Conservation (phyloP, 73 alveolate species). For the Uronychia setigera region DNA sequence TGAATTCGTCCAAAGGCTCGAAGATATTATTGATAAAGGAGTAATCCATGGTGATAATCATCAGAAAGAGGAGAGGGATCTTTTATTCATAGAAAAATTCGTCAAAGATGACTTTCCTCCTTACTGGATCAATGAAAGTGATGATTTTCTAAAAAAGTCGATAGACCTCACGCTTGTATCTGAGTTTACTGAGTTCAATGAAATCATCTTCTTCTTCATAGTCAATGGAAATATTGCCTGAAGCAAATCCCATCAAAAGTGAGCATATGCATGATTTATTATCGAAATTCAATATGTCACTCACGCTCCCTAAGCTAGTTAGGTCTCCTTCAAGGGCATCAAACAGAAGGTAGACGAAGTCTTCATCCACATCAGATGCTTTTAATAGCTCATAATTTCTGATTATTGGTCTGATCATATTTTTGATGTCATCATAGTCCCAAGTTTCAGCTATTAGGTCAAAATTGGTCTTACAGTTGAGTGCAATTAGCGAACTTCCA, state of each 20-base stretch:
- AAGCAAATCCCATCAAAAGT: slow-evolving; percentile 1
- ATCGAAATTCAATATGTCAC: not conserved
- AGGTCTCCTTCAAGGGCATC: slow-evolving; percentile 16
- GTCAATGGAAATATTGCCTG: not conserved
- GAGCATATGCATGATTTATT: not conserved
- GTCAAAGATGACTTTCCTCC: not conserved
- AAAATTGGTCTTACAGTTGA: not conserved
- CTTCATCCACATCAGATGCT: not conserved
- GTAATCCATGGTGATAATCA: not conserved
- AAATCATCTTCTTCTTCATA: not conserved
- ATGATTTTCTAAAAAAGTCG: not conserved
- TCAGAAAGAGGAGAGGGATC: not conserved
- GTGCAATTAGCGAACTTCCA: not conserved
- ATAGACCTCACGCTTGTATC: not conserved
- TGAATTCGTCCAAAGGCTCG: not conserved
- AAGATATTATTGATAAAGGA: not conserved
- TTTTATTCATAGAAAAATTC: not conserved
- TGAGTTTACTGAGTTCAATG: not conserved
- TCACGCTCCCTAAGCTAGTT: not conserved
- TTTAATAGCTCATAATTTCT: not conserved
- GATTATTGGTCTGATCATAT: not conserved
- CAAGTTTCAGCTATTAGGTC: not conserved
- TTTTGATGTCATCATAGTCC: not conserved
- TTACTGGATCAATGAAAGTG: not conserved
- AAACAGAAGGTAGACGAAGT: not conserved